Evolutionary conservation across 2,329 filamentous ascomycete species (phyloP), one percentile per base, ranked within the genome.

Genomic region (Pleoardoris graminearum): DNA sequence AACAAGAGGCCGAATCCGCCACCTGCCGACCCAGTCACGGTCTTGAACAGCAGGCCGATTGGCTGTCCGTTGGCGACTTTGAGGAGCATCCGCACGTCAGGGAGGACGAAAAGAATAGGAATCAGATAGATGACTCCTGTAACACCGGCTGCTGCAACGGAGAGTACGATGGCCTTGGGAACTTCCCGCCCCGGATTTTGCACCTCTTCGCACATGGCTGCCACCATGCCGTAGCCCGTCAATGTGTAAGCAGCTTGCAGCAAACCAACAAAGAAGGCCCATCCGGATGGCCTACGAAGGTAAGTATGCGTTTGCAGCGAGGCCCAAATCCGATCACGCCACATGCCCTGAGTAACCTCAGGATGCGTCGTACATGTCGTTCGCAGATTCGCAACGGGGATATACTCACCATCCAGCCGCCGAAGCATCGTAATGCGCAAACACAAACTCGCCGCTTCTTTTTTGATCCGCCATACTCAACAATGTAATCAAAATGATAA

Each of bases 1-100:
- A 92, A 88, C 12, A 91, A 79, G 5, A 92, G 78, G 0, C 86
- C 88, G 59, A 93, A 91, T 0, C 89, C 89, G 21, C 88, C 89
- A 4, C 78, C 84, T 1, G 86, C 80, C 17, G 86, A 89, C 1
- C 88, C 88, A 0, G 89, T 91, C 8, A 85, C 88, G 0, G 78
- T 85, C 74, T 89, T 89, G 80, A 92, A 92, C 27, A 92, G 76
- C 3, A 87, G 77, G 7, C 87, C 88, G 56, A 93, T 88, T 1
- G 90, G 89, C 63, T 92, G 89, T 7, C 86, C 86, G 63, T 85
- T 90, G 19, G 86, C 81, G 12, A 88, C 86, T 2, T 74, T 70
- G 23, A 89, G 82, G 14, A 92, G 81, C 41, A 77, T 72, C 56
- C 83, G 63, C 6, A 91, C 81, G 44, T 88, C 81, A 0, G 89